Conservation (phyloP, 805 yeast species). For the Yarrowia osloensis region DNA sequence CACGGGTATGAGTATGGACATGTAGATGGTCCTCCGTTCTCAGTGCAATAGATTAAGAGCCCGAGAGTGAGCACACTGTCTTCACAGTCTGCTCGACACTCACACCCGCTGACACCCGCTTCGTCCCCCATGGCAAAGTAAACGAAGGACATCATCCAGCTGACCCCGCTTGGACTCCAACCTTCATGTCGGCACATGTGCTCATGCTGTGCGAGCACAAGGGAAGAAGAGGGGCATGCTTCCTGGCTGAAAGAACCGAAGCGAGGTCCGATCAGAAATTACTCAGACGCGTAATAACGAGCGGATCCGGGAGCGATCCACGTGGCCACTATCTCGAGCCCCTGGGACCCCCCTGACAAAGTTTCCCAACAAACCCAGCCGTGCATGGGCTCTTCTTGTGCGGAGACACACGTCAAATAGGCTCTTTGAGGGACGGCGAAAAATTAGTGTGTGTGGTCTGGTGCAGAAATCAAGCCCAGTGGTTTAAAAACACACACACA, state of each 20-base stretch:
- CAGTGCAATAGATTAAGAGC: no score
- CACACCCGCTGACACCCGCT: no score
- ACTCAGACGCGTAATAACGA: not conserved
- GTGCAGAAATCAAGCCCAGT: no score
- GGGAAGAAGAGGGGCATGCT: not conserved
- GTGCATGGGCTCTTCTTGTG: not conserved
- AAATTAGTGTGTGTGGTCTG: not conserved
- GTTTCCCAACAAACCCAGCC: conserved; percentile 26
- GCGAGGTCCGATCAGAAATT: not conserved
- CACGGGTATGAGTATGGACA: no score
- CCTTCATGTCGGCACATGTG: not conserved
- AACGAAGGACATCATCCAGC: no score
- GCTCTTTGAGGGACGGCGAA: not conserved
- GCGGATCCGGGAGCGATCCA: not conserved
- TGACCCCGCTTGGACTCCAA: not conserved
- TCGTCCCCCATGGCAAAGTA: no score
- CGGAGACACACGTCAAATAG: not conserved
- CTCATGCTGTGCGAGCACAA: not conserved
- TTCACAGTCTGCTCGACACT: no score
- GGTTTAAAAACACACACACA: no score
- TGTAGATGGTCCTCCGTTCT: no score
- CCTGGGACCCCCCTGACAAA: conserved; percentile 5
- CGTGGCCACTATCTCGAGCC: not conserved
- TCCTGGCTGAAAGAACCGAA: not conserved
- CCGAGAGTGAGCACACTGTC: no score